Base-by-base conservation (phyloP, 352 stramenopile genomes). In the Phytophthora cryptogea region DNA sequence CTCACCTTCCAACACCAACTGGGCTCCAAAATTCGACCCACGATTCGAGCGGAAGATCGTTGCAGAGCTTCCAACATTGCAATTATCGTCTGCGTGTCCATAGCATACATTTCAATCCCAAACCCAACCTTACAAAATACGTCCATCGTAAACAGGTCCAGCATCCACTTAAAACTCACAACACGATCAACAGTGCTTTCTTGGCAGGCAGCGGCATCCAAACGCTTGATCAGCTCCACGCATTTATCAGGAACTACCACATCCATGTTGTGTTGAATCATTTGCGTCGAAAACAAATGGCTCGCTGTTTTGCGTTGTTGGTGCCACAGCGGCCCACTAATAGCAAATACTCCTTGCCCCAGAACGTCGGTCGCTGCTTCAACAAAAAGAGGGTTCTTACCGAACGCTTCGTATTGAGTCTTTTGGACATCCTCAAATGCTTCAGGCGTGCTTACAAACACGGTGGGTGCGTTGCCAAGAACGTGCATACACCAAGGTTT, bases 101-200 rank as follows among this genome's bases (percentile, higher is more conserved):
- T 47, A 2, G 49, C 47, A 10, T 53, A 17, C 51, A 81, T 67
- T 14, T 80, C 37, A 57, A 80, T 55, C 16, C 72, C 76, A 66
- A 83, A 86, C 9, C 63, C 74, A 55, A 86, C 74, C 41, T 80
- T 64, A n/a, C 68, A 65, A 55, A 86, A 84, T 3, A 67, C 66
- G 28, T 84, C 74, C 49, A 86, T 66, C 5, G 74, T 86, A 54
- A 83, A 74, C 39, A 66, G 57, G 35, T 70, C 58, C 28, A 81
- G 58, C 11, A 74, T 50, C 35, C 54, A 45, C 32, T 68, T 61
- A 2, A 76, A 35, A 40, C 69, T 71, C 41, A 87, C 54, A 17
- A 71, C 54, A 7, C 28, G 41, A 28, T 66, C 46, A 4, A 11
- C 27, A 8, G 50, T 13, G 11, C 66, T 40, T 32, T 50, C 20